These are phyloP conservation scores for Arthrobotrys conoides DNA, from an alignment of 2,329 filamentous ascomycete genomes.

Conservation along the genomic window DNA sequence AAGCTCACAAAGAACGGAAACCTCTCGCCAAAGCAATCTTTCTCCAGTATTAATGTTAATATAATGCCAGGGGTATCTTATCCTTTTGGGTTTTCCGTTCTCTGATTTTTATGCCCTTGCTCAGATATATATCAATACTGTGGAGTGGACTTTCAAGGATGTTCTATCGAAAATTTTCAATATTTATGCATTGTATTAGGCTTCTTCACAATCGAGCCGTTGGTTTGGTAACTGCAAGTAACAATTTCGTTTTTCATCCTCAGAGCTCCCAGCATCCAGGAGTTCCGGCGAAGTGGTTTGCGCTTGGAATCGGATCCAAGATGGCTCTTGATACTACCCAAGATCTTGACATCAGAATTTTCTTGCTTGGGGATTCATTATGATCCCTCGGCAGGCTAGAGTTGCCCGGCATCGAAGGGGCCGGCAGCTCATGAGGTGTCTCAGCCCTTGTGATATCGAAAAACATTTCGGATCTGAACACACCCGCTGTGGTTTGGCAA, in stretches of 20 bases:
- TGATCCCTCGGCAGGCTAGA: slow-evolving; percentile 4
- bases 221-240: neutral
- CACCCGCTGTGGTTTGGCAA: slow-evolving; percentile 3
- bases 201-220: neutral
- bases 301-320: neutral
- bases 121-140: neutral
- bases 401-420: neutral
- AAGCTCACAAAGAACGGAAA: no score
- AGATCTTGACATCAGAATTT: slow-evolving; percentile 14
- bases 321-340: neutral
- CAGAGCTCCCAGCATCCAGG: slow-evolving; percentile 2
- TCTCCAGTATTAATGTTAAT: neutral
- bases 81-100: neutral
- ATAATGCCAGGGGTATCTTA: neutral
- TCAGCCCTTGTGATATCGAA: slow-evolving; percentile 34
- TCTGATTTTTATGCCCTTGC: slow-evolving; percentile 13
- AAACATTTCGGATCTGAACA: slow-evolving; percentile 31
- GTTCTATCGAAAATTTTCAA: neutral
- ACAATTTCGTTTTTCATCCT: no score
- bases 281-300: neutral
- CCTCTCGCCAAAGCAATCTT: neutral
- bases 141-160: neutral
- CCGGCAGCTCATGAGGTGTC: neutral
- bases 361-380: slow-evolving; percentile 2
- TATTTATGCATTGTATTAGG: neutral